Evolutionary conservation across 2,329 filamentous ascomycete species (phyloP).

Genomic region (Fusarium xylarioides): DNA sequence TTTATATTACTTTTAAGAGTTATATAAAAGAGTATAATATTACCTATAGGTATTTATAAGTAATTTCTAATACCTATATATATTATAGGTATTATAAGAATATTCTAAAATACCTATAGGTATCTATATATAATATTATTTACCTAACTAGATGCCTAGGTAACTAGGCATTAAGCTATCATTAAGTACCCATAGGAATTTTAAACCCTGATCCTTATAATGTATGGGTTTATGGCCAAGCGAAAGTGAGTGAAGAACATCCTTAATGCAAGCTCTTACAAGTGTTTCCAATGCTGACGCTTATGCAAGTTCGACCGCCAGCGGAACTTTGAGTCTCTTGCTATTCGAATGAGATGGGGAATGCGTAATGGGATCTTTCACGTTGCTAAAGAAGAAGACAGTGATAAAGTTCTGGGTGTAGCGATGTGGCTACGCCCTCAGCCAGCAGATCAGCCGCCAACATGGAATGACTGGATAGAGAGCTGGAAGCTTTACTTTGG

Average conservation of each 20-base stretch:
- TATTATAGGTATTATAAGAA: too few relatives aligned
- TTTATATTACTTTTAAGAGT: too few relatives aligned
- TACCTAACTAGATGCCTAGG: too few relatives aligned
- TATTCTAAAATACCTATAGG: too few relatives aligned
- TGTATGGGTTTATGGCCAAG: constrained; percentile 69
- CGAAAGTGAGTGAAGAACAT: constrained; percentile 50
- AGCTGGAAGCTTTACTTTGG: constrained; percentile 72
- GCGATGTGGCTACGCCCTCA: constrained; percentile 76
- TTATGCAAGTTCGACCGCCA: constrained; percentile 61
- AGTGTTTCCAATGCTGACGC: rapidly evolving
- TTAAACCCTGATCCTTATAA: too few relatives aligned
- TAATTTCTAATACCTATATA: too few relatives aligned
- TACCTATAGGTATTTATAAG: too few relatives aligned
- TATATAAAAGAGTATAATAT: too few relatives aligned
- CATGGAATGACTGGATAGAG: constrained; percentile 71
- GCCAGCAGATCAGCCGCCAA: constrained; percentile 55
- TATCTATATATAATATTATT: too few relatives aligned
- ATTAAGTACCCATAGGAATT: too few relatives aligned
- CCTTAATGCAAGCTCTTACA: rapidly evolving
- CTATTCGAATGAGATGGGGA: constrained; percentile 74
- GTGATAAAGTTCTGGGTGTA: constrained; percentile 69
- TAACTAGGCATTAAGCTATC: too few relatives aligned
- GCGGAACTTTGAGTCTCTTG: constrained; percentile 70
- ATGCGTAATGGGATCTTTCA: constrained; percentile 75
- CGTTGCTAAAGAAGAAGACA: constrained; percentile 69